phyloP scores from a whole-genome alignment of 23 red algal genomes.

The Gracilariopsis chorda region DNA sequence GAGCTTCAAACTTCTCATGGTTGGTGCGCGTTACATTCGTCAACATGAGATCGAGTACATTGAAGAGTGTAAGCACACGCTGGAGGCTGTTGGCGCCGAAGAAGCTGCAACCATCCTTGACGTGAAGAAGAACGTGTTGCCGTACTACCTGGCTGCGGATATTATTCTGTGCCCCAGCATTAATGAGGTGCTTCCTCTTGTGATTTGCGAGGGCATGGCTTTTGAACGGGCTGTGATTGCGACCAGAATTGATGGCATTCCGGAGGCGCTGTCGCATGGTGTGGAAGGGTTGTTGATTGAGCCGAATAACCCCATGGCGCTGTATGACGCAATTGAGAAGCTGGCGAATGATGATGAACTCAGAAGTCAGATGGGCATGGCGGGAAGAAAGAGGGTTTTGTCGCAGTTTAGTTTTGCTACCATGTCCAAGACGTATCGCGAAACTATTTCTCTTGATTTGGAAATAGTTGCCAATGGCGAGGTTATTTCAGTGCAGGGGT shows the following conservation, averaged over 20 bases:
- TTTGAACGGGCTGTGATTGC: constrained; percentile 96
- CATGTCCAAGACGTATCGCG: constrained; percentile 88
- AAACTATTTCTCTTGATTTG: constrained; percentile 69
- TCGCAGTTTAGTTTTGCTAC: constrained; percentile 89
- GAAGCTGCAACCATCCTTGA: constrained; percentile 80
- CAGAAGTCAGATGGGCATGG: constrained; percentile 69
- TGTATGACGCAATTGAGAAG: constrained; percentile 76
- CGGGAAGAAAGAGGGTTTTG: constrained; percentile 84
- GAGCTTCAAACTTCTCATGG: constrained; percentile 87
- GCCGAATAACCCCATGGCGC: constrained; percentile 71
- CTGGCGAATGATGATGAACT: constrained; percentile 50
- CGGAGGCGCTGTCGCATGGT: constrained; percentile 74
- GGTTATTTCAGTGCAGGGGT: neutral
- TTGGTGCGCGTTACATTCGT: constrained; percentile 98
- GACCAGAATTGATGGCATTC: constrained; percentile 93
- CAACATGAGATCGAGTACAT: constrained; percentile 98
- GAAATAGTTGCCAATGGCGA: constrained; percentile 2
- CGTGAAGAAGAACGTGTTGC: constrained; percentile 99
- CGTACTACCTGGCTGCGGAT: constrained; percentile 94
- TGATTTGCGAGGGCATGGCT: constrained; percentile 97
- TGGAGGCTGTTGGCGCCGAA: constrained; percentile 71
- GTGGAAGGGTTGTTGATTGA: constrained; percentile 86
- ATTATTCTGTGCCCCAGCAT: constrained; percentile 91
- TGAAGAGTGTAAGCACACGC: constrained; percentile 79
- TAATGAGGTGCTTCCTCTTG: constrained; percentile 97